Percentiles rank a stretch among this genome's conserved stretches.
Evolutionary conservation across 2,329 filamentous ascomycete genomes (phyloP).

Genomic region (Nectriaceae sp.): DNA sequence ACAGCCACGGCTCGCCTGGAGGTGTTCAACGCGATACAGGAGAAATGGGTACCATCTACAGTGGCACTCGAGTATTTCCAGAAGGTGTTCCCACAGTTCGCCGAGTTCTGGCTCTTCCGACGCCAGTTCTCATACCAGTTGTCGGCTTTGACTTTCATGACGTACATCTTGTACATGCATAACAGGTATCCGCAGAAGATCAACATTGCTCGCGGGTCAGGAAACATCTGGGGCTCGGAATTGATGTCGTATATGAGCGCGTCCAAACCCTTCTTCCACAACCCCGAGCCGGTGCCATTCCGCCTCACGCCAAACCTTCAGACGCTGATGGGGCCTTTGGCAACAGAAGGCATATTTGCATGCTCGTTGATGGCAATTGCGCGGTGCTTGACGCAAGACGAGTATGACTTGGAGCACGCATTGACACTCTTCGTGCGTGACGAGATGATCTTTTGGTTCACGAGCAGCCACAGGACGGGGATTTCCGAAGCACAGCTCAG

Average conservation of each 20-base stretch:
- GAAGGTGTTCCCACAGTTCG: constrained; percentile 80
- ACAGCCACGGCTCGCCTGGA: constrained; percentile 76
- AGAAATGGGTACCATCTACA: constrained; percentile 85
- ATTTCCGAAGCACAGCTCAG: constrained; percentile 66
- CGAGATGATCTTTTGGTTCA: constrained; percentile 98
- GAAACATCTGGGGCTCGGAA: constrained; percentile 96
- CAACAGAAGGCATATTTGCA: constrained; percentile 95
- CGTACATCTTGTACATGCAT: constrained; percentile 96
- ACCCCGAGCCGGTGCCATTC: constrained; percentile 95
- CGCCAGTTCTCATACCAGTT: constrained; percentile 96
- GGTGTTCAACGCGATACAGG: constrained; percentile 92
- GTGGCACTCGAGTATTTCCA: constrained; percentile 90
- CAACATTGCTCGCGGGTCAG: constrained; percentile 81
- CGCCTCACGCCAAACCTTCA: constrained; percentile 95
- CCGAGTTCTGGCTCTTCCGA: constrained; percentile 98
- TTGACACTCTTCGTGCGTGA: constrained; percentile 94
- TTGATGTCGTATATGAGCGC: constrained; percentile 87
- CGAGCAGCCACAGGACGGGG: constrained; percentile 66
- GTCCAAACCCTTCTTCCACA: constrained; percentile 86
- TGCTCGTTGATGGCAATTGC: constrained; percentile 95
- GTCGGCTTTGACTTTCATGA: constrained; percentile 95
- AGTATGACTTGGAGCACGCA: constrained; percentile 90
- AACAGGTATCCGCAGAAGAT: constrained; percentile 96
- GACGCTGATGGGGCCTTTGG: constrained; percentile 91
- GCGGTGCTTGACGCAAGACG: constrained; percentile 86